Conservation (phyloP, 1,139 yeast genomes). For the Saccharomyces hybrid region DNA sequence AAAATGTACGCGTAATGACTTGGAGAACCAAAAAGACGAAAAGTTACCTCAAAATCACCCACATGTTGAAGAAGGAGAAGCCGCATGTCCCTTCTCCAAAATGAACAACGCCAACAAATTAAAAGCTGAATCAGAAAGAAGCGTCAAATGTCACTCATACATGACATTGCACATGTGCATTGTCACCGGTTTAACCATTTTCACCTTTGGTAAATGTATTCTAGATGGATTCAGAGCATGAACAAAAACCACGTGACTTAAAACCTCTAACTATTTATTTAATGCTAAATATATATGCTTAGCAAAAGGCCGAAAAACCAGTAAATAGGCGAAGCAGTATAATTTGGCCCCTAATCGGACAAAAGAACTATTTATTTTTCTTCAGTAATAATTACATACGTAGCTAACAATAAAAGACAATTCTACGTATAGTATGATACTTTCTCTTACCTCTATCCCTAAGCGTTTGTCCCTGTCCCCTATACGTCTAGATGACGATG, state of each 20-base stretch:
- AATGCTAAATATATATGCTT: background rate
- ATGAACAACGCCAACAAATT: background rate
- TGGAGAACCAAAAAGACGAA: background rate
- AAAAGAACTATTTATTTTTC: background rate
- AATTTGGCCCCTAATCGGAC: background rate
- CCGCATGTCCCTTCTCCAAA: slow-evolving; percentile 8
- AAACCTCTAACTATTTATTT: background rate
- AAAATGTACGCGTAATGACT: slow-evolving; percentile 1
- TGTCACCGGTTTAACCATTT: slow-evolving; percentile 12
- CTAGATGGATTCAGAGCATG: slow-evolving; percentile 21
- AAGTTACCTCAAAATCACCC: slow-evolving; percentile 3
- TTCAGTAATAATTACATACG: background rate
- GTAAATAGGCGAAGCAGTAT: background rate
- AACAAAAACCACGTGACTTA: background rate
- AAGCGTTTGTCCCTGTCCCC: background rate
- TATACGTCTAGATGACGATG: background rate
- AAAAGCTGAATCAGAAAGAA: slow-evolving; percentile 6
- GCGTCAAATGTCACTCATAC: slow-evolving; percentile 10
- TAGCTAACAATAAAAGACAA: background rate
- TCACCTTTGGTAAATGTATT: slow-evolving; percentile 18
- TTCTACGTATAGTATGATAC: background rate
- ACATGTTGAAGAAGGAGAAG: slow-evolving; percentile 1
- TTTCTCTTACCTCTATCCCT: background rate
- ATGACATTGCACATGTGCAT: slow-evolving; percentile 12
- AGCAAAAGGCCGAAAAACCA: background rate